Evolutionary conservation across 2,329 filamentous ascomycete genomes (phyloP).

Genomic region (Paraphaeosphaeria minitans): DNA sequence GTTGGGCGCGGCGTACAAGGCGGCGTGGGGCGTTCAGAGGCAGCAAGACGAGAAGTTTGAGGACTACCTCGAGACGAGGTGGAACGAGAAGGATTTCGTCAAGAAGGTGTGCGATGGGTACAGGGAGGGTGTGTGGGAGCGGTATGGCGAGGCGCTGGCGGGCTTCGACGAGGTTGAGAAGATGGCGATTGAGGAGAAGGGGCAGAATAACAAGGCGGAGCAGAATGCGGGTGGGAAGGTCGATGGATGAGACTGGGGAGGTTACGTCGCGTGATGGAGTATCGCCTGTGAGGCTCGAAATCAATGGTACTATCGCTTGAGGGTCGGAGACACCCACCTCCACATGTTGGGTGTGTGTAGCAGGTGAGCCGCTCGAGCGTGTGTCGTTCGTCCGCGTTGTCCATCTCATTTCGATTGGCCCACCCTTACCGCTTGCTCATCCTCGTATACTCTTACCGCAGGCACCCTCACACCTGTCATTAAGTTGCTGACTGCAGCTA

Average conservation of each 20-base stretch:
- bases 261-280: too few species aligned
- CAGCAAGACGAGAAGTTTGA: conserved; percentile 76
- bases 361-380: background rate
- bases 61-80: conserved; percentile 79
- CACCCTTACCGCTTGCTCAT: background rate
- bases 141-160: conserved; percentile 76
- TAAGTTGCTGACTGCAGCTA: background rate
- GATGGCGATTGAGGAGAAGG: conserved; percentile 59
- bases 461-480: background rate
- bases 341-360: background rate
- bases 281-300: background rate
- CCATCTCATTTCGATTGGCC: background rate
- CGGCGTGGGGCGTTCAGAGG: conserved; percentile 86
- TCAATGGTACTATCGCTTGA: background rate
- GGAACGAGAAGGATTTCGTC: conserved; percentile 84
- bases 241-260: background rate
- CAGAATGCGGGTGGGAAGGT: conserved; percentile 17
- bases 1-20: conserved; percentile 92
- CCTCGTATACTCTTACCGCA: too few species aligned
- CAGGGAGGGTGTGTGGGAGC: conserved; percentile 71
- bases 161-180: conserved; percentile 80
- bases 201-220: conserved; percentile 21
- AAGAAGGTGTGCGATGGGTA: conserved; percentile 85
- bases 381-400: background rate
- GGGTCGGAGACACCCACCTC: background rate